Evolutionary conservation across 2,329 filamentous ascomycete species (phyloP).

Genomic region (Ophiostoma himal-ulmi): DNA sequence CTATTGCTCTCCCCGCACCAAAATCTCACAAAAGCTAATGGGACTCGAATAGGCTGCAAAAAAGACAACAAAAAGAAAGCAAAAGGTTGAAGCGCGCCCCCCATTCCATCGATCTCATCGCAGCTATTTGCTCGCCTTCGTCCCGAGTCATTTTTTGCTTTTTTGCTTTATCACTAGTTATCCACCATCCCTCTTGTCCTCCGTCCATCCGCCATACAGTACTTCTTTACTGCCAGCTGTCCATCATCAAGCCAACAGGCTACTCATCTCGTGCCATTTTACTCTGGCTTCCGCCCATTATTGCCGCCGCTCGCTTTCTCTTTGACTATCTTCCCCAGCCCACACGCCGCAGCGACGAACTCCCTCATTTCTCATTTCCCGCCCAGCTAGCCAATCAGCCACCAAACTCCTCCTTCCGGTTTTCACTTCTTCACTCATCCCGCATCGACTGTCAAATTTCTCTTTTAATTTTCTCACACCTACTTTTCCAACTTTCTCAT

Average conservation of each 20-base stretch:
- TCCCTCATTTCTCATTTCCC: neutral
- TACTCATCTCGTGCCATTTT: neutral
- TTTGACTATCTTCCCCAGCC: neutral
- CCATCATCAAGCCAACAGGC: neutral
- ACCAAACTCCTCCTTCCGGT: neutral
- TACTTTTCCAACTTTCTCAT: neutral
- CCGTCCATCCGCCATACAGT: neutral
- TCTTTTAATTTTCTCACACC: neutral
- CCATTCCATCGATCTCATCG: neutral
- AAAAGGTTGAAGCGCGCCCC: neutral
- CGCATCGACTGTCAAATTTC: neutral
- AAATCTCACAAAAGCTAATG: constrained; percentile 1
- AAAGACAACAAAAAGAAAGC: neutral
- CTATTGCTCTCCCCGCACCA: neutral
- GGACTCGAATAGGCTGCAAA: neutral
- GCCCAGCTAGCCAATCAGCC: neutral
- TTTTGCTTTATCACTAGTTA: neutral
- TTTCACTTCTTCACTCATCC: neutral
- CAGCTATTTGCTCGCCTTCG: neutral
- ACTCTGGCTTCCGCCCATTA: neutral
- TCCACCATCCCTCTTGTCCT: neutral
- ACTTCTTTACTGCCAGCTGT: neutral
- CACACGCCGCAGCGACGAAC: neutral
- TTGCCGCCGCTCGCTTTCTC: neutral
- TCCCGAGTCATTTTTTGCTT: neutral